Evolutionary conservation across 495 filamentous ascomycete species (phyloP), one percentile per base, ranked within the genome.

Genomic region (Neurospora africana): DNA sequence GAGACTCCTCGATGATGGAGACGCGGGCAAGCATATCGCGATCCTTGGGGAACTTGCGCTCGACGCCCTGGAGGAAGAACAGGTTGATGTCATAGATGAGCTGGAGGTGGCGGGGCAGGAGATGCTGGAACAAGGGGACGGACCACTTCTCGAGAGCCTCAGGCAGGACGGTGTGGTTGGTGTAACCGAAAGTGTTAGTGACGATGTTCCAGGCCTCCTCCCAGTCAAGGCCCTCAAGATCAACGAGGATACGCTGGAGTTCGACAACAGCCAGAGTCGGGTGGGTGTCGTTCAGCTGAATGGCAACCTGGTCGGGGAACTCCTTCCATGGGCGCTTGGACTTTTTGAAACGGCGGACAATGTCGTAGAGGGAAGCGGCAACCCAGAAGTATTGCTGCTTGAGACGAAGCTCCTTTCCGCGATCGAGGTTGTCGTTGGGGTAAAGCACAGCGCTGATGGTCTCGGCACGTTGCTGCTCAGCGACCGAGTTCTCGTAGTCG

Each of bases 351-450:
- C 95, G 89, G 33, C 95, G 92, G 69, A 99, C 91, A 82, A 99
- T 98, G 77, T 99, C 95, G 78, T 90, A 93, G 7, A 99, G 85
- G 19, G 96, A 98, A 8, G 95, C 95, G 69, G 95, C 94, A 82
- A 97, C 97, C 95, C 95, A 99, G 85, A 99, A 99, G 86, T 99
- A 99, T 81, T 99, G 95, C 79, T 99, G 95, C 87, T 98, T 99
- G 78, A 99, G 84, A 70, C 95, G 91, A 71, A 99, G 91, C 82
- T 99, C 95, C 82, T 99, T 99, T 69, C 95, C 95, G 73, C 92
- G 90, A 71, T 97, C 95, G 37, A 99, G 87, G 79, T 97, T 98
- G 79, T 99, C 95, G 78, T 99, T 99, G 7, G 95, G 95, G 76
- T 99, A 99, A 27, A 99, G 84, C 39, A 99, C 95, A 13, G 96